Conservation (phyloP, 805 yeast genomes). For the Komagataella kurtzmanii region DNA sequence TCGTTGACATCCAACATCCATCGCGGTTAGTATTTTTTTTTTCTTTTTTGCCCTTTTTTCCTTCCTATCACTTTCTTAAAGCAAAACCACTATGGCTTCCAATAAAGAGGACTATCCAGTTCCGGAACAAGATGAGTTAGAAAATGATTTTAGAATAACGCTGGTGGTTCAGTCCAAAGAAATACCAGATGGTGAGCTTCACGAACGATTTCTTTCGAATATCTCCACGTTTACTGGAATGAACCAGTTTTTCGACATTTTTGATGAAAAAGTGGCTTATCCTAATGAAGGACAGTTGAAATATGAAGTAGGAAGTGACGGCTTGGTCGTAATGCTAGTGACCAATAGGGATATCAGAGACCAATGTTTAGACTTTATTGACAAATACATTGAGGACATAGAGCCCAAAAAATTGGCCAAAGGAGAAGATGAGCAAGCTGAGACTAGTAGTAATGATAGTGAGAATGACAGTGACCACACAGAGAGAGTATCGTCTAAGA, state of each 20-base stretch:
- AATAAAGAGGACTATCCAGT: slow-evolving; percentile 5
- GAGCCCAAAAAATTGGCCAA: background rate
- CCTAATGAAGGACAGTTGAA: slow-evolving; percentile 43
- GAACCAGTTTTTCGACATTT: slow-evolving; percentile 36
- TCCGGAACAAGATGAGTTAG: slow-evolving; percentile 22
- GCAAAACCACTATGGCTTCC: background rate
- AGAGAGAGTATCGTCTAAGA: background rate
- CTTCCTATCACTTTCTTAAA: background rate
- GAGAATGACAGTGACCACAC: background rate
- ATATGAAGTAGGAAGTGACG: slow-evolving; percentile 50
- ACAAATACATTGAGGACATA: slow-evolving; percentile 9
- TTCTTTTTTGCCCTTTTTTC: background rate
- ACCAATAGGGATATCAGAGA: slow-evolving; percentile 23
- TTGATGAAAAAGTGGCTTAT: slow-evolving; percentile 35
- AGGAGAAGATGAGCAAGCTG: background rate
- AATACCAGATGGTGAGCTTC: slow-evolving; percentile 23
- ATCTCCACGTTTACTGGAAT: slow-evolving; percentile 33
- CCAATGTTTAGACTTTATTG: slow-evolving; percentile 28
- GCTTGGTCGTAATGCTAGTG: slow-evolving; percentile 42
- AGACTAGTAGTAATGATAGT: background rate
- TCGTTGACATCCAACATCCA: background rate
- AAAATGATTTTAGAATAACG: slow-evolving; percentile 31
- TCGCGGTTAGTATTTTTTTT: background rate
- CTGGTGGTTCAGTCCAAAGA: slow-evolving; percentile 24
- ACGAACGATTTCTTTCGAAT: slow-evolving; percentile 30